Conservation (phyloP, 2,329 filamentous ascomycete genomes). For the Elsinoe ampelina region DNA sequence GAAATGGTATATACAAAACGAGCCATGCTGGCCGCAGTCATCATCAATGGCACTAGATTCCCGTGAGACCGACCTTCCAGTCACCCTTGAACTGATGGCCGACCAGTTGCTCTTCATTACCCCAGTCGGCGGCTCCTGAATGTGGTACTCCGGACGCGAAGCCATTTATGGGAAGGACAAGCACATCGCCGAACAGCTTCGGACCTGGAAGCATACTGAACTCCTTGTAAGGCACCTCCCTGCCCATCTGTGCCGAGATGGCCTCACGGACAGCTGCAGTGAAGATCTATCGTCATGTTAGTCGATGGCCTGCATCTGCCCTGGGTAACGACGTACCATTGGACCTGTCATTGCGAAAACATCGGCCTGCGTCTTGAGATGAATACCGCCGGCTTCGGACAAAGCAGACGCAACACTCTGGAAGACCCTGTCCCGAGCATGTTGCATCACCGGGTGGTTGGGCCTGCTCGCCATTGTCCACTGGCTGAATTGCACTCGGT, state of each 20-base stretch:
- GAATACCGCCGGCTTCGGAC: background rate
- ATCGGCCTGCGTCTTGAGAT: slow-evolving; percentile 12
- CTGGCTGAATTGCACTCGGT: slow-evolving; percentile 15
- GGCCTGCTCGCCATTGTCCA: slow-evolving; percentile 18
- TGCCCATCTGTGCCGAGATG: slow-evolving; percentile 11
- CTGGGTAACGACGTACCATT: background rate
- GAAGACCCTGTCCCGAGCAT: slow-evolving; percentile 14
- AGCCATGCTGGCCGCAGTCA: too few species aligned
- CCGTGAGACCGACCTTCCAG: background rate
- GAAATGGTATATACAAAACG: too few species aligned
- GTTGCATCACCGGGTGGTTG: slow-evolving; percentile 15
- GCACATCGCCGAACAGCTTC: slow-evolving; percentile 17
- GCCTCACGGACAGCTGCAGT: slow-evolving; percentile 17
- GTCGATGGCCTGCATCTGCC: background rate
- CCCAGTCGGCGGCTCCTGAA: slow-evolving; percentile 13
- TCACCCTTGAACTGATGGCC: slow-evolving; percentile 12
- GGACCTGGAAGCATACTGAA: slow-evolving; percentile 15
- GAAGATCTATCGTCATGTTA: slow-evolving; percentile 15
- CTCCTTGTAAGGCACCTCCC: slow-evolving; percentile 4
- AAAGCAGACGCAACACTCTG: slow-evolving; percentile 6
- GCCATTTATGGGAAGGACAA: slow-evolving; percentile 18
- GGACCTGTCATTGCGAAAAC: slow-evolving; percentile 13
- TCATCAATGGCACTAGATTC: background rate
- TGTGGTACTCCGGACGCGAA: slow-evolving; percentile 17
- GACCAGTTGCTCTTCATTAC: slow-evolving; percentile 17